phyloP scores from a whole-genome alignment of 2,329 filamentous ascomycete species.

The Rhinocladiella mackenziei region DNA sequence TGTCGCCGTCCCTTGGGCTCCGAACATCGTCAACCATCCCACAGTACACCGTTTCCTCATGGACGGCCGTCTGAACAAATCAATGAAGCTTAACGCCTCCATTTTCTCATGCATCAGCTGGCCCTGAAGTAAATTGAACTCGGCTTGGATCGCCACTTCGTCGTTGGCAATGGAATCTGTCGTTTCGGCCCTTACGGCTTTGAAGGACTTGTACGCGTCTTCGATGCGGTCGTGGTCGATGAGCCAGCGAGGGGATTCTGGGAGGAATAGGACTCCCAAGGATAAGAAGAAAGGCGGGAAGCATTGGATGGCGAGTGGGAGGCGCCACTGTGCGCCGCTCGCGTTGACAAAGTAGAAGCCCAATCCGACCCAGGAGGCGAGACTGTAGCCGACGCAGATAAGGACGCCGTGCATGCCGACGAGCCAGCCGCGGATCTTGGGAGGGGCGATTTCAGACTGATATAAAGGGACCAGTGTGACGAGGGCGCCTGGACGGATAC shows the following conservation, averaged over 20 bases:
- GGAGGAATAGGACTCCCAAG: conserved; percentile 38
- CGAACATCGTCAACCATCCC: conserved; percentile 10
- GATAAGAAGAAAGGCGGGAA: conserved; percentile 30
- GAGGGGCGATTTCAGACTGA: conserved; percentile 19
- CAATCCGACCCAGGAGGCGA: conserved; percentile 20
- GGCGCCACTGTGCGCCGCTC: conserved; percentile 16
- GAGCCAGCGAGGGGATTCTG: conserved; percentile 31
- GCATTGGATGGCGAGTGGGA: conserved; percentile 21
- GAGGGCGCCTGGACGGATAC: background rate
- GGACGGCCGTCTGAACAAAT: conserved; percentile 17
- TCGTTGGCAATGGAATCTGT: conserved; percentile 11
- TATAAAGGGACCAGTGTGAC: conserved; percentile 20
- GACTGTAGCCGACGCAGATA: conserved; percentile 15
- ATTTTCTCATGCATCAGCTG: conserved; percentile 13
- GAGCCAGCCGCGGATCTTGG: conserved; percentile 18
- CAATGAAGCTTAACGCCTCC: conserved; percentile 10
- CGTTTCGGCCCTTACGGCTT: conserved; percentile 11
- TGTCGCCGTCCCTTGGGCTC: conserved; percentile 9
- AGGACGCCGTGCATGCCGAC: conserved; percentile 20
- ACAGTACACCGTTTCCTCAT: conserved; percentile 24
- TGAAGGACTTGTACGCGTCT: conserved; percentile 15
- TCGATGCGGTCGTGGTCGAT: conserved; percentile 9
- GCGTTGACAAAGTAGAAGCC: conserved; percentile 20
- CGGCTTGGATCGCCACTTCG: conserved; percentile 6
- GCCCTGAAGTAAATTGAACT: conserved; percentile 16